Evolutionary conservation across 208 protist genomes (phyloP), one percentile per base, ranked within the genome.

Genomic region (Lotmaria passim): DNA sequence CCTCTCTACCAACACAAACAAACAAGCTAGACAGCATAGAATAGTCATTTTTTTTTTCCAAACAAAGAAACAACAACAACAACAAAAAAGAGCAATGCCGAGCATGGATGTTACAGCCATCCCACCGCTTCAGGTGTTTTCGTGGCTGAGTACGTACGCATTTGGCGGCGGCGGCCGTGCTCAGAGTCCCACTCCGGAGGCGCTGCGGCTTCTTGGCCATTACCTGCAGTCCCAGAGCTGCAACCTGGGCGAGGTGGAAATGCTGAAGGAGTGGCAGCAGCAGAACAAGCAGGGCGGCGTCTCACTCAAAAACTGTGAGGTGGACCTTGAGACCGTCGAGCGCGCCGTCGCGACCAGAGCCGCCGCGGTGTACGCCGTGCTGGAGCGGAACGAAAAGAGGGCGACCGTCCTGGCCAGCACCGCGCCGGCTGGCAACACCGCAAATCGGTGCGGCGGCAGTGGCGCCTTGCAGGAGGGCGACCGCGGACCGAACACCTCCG

Each of bases 181-280:
- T 3, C 19, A n/a, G 17, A 17, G 2, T 33, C 23, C 36, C 34
- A 28, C 50, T 3, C 48, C 53, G 10, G 51, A 26, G 26, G 51
- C 51, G 21, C 36, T 69, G 51, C 48, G 36, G 10, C 48, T 39
- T 26, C 60, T 66, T 15, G 34, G 47, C 0, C 4, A 56, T 12
- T 70, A 77, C 23, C 39, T 77, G 7, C 39, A 47, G 26, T 28
- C n/a, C 10, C 56, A 70, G 26, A 70, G 71, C 34, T 70, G 71
- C 47, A 71, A 66, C 33, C 6, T 34, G 1, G 55, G 34, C 19
- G 71, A 77, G 48, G 63, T 70, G 21, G 71, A 64, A 51, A 63
- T 51, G 38, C 23, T 77, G 28, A 17, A 23, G 56, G 31, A 55
- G 34, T 51, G 61, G 57, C 15, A 50, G 3, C 26, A 57, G 33